Conservation (phyloP, 768 basidiomycete species). For the Podaxis sp. region DNA sequence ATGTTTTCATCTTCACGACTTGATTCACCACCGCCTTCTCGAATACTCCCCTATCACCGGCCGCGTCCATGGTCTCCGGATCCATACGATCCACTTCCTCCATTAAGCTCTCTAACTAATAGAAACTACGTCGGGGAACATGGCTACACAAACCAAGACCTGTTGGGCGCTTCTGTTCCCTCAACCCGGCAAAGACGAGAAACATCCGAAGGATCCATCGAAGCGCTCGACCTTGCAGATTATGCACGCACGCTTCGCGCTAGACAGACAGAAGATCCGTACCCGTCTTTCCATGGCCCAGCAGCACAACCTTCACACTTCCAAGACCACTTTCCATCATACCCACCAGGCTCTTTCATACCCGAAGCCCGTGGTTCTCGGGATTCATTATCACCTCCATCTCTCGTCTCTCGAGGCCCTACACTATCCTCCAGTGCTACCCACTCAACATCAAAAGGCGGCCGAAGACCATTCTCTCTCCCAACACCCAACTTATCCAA, state of each 20-base stretch:
- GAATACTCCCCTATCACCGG: neutral
- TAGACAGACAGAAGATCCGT: conserved; percentile 29
- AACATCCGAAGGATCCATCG: conserved; percentile 60
- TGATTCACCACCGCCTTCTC: conserved; percentile 6
- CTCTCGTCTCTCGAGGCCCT: conserved; percentile 37
- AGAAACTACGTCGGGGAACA: neutral
- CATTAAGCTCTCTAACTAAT: conserved; percentile 16
- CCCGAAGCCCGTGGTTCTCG: conserved; percentile 14
- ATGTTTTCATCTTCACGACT: conserved; percentile 7
- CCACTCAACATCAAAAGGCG: conserved; percentile 18
- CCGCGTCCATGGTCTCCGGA: conserved; percentile 62
- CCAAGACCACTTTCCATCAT: conserved; percentile 18
- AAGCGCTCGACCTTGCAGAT: conserved; percentile 71
- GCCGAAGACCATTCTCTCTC: conserved; percentile 44
- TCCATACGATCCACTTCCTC: conserved; percentile 39
- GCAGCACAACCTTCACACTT: conserved; percentile 13
- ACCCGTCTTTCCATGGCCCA: conserved; percentile 23
- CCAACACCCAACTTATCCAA: conserved; percentile 32
- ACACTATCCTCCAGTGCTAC: conserved; percentile 36
- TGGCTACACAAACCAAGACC: conserved; percentile 8
- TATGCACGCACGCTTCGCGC: conserved; percentile 50
- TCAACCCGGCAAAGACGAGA: conserved; percentile 31
- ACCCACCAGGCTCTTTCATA: conserved; percentile 25
- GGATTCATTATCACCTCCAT: conserved; percentile 29
- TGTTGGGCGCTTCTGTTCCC: conserved; percentile 16